These are phyloP conservation scores for Ricinus communis DNA, from an alignment of 345 rosid species.

Conservation along the genomic window DNA sequence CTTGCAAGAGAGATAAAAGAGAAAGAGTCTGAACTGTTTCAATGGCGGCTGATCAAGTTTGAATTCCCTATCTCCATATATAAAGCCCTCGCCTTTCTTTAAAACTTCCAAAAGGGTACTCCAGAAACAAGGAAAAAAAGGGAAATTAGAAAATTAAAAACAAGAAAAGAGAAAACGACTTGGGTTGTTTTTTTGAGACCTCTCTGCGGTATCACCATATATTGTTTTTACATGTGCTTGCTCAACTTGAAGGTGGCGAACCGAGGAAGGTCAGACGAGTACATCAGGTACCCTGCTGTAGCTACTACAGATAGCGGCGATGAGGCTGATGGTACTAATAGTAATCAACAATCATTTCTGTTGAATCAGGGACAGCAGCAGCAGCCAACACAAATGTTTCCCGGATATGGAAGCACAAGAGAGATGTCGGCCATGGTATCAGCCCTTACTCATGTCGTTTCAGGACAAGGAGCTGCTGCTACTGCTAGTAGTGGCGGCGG, in stretches of 20 bases:
- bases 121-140: no score
- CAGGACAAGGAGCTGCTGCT: constrained; percentile 30
- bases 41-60: constrained; percentile 29
- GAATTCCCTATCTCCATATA: constrained; percentile 9
- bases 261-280: constrained; percentile 22
- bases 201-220: no score
- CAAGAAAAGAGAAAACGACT: not conserved
- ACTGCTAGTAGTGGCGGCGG: not conserved
- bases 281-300: constrained; percentile 5
- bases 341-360: constrained; percentile 6
- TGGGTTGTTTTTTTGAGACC: no score
- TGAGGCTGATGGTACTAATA: not conserved
- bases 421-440: constrained; percentile 81
- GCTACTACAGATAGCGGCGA: constrained; percentile 7
- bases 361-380: not conserved
- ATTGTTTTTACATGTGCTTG: constrained; percentile 36
- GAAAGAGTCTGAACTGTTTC: constrained; percentile 11
- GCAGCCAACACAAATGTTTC: constrained; percentile 29
- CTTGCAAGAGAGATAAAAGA: not conserved
- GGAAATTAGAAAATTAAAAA: no score
- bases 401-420: constrained; percentile 32
- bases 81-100: not conserved
- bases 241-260: constrained; percentile 39
- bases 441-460: constrained; percentile 65
- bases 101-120: not conserved